Conservation (phyloP, 2,329 filamentous ascomycete genomes). For the Botrytis pseudocinerea region DNA sequence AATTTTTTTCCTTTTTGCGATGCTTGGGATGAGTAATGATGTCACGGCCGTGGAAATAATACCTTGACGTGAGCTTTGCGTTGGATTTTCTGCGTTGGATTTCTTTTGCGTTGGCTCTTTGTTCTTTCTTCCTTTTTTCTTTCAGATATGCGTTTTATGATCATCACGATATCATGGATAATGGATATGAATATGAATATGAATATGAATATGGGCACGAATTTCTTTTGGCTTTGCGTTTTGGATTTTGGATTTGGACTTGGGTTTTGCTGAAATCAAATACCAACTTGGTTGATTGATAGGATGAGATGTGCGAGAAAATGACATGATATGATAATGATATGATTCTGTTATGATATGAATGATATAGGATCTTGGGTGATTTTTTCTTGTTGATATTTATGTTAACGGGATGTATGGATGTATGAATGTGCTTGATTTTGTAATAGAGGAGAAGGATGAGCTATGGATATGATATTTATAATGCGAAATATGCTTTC, state of each 20-base stretch:
- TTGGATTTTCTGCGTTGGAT: not conserved
- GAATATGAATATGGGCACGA: not conserved
- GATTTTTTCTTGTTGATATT: not conserved
- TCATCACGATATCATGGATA: not conserved
- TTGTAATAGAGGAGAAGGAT: too few relatives aligned
- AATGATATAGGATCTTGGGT: not conserved
- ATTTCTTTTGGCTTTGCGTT: not conserved
- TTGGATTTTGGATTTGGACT: not conserved
- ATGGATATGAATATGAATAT: not conserved
- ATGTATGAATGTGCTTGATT: too few relatives aligned
- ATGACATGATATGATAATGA: not conserved
- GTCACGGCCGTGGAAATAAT: constrained; percentile 5
- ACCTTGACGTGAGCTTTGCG: not conserved
- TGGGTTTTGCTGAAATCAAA: not conserved
- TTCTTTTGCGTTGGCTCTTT: not conserved
- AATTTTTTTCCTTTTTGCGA: not conserved
- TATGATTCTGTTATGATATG: not conserved
- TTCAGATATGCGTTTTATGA: not conserved
- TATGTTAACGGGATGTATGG: not conserved
- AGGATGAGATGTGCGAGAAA: not conserved
- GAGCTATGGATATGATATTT: too few relatives aligned
- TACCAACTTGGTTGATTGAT: not conserved
- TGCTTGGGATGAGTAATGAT: not conserved
- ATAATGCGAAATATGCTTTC: too few relatives aligned
- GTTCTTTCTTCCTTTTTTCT: too few relatives aligned